Evolutionary conservation across 306 rosid genomes (phyloP).

Genomic region (Ochetophila trinervis): DNA sequence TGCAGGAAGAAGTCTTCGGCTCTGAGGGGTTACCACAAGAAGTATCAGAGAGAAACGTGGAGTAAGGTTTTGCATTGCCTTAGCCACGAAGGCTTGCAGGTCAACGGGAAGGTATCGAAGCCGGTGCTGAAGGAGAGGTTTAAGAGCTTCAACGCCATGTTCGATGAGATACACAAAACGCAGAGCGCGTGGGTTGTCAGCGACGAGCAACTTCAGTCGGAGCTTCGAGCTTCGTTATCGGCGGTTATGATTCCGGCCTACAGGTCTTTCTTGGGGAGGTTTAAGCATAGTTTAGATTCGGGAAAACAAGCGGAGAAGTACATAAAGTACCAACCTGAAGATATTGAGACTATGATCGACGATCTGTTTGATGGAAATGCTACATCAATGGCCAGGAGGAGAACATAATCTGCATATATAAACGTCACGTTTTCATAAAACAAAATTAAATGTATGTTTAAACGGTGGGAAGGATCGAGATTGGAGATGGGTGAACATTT

Average conservation of each 20-base stretch:
- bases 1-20: conserved; percentile 56
- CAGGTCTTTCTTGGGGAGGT: conserved; percentile 65
- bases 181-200: conserved; percentile 77
- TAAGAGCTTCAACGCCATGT: conserved; percentile 59
- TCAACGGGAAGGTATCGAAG: conserved; percentile 50
- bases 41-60: conserved; percentile 78
- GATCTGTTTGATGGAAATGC: conserved; percentile 63
- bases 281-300: conserved; percentile 56
- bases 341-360: conserved; percentile 65
- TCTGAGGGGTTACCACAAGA: conserved; percentile 60
- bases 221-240: conserved; percentile 64
- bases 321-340: conserved; percentile 77
- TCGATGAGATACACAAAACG: conserved; percentile 71
- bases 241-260: conserved; percentile 81
- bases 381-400: conserved; percentile 42
- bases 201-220: conserved; percentile 80
- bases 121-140: conserved; percentile 66
- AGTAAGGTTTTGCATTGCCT: conserved; percentile 56
- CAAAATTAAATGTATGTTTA: too few species aligned
- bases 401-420: conserved; percentile 10
- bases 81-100: conserved; percentile 52
- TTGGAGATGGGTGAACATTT: not conserved
- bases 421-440: not conserved
- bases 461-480: too few species aligned
- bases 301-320: conserved; percentile 69